Evolutionary conservation across 352 stramenopile species (phyloP).

Genomic region (Pythium pyrilobum): DNA sequence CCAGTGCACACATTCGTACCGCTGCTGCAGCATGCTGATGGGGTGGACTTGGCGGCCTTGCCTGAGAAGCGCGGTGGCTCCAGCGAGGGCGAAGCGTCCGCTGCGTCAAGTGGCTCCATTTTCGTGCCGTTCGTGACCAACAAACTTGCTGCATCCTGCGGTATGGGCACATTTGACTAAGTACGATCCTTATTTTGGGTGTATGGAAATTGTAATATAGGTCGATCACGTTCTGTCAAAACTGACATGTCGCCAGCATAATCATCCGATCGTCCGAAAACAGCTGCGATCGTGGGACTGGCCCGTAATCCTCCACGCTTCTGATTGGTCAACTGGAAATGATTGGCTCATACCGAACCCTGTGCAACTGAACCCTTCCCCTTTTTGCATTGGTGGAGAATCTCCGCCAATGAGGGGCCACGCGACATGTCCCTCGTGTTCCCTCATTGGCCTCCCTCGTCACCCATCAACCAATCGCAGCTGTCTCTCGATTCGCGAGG

Average conservation of each 20-base stretch:
- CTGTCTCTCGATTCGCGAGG: background rate
- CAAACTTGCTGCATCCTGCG: background rate
- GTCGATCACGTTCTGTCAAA: too few species aligned
- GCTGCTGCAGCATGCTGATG: background rate
- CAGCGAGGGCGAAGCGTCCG: background rate
- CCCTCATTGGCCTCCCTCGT: conserved; percentile 3
- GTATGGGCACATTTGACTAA: background rate
- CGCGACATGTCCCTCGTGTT: background rate
- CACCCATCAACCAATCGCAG: background rate
- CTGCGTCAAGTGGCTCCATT: conserved; percentile 18
- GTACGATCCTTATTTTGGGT: background rate
- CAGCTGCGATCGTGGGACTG: background rate
- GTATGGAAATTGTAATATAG: background rate
- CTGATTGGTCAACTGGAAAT: conserved; percentile 17
- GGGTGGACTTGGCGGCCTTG: conserved; percentile 5
- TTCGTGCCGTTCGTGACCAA: conserved; percentile 5
- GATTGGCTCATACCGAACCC: conserved; percentile 24
- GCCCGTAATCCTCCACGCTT: conserved; percentile 13
- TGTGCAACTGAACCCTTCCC: background rate
- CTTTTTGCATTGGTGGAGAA: background rate
- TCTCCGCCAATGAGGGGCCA: conserved; percentile 11
- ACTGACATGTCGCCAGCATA: too few species aligned
- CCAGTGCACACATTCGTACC: conserved; percentile 4
- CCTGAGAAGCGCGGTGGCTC: conserved; percentile 60
- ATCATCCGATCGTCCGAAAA: conserved; percentile 7